These are phyloP conservation scores for Globomyces pollinis-pini DNA, from an alignment of 192 early-diverging fungal species.

Conservation along the genomic window DNA sequence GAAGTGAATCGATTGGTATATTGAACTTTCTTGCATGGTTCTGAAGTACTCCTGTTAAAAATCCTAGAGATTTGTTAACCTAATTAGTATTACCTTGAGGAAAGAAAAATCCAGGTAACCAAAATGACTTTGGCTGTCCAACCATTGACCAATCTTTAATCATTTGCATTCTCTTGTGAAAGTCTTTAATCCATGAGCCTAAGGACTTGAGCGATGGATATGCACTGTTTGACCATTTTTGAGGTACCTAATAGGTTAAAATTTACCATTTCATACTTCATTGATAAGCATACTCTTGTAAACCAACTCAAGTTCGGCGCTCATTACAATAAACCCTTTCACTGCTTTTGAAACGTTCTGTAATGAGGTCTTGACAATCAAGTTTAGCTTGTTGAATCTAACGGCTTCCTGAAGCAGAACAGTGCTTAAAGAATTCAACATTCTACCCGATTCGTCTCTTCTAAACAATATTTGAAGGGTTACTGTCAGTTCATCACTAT, in stretches of 20 bases:
- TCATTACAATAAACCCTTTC: constrained; percentile 57
- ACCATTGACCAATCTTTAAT: constrained; percentile 35
- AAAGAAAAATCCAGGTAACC: constrained; percentile 61
- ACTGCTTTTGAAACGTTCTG: constrained; percentile 46
- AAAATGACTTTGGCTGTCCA: constrained; percentile 50
- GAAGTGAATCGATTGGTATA: constrained; percentile 50
- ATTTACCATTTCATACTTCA: constrained; percentile 24
- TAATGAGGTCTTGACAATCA: constrained; percentile 33
- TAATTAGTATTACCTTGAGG: constrained; percentile 38
- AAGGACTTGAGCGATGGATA: constrained; percentile 55
- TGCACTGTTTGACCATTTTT: constrained; percentile 37
- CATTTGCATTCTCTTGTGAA: constrained; percentile 32
- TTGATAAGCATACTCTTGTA: constrained; percentile 50
- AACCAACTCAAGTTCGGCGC: constrained; percentile 46
- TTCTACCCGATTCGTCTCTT: constrained; percentile 39
- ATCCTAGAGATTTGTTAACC: constrained; percentile 37
- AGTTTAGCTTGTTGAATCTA: constrained; percentile 47
- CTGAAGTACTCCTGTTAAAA: constrained; percentile 53
- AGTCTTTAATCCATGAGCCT: constrained; percentile 51
- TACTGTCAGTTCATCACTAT: constrained; percentile 3
- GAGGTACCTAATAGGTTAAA: constrained; percentile 43
- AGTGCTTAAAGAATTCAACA: constrained; percentile 50
- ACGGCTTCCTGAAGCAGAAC: constrained; percentile 45
- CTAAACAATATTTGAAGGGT: constrained; percentile 41
- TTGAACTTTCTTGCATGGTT: constrained; percentile 54